phyloP scores from a whole-genome alignment of 495 filamentous ascomycete genomes.

The Polyplosphaeria fusca region DNA sequence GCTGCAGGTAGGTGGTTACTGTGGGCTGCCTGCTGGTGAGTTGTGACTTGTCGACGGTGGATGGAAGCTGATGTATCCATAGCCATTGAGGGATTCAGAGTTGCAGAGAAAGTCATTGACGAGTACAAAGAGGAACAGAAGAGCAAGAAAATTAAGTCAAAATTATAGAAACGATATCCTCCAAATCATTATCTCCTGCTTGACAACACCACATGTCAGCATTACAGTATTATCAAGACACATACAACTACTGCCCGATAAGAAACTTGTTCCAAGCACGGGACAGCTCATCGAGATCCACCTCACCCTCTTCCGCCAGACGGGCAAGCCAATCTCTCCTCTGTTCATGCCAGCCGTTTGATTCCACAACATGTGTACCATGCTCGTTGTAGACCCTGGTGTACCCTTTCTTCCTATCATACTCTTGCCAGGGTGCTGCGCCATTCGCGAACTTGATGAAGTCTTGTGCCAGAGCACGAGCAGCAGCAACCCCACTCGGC shows the following conservation, averaged over 20 bases:
- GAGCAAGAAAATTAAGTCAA: conserved; percentile 1
- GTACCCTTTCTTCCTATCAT: conserved; percentile 12
- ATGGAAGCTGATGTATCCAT: background rate
- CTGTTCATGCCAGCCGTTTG: conserved; percentile 7
- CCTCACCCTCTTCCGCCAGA: conserved; percentile 20
- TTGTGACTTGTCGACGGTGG: background rate
- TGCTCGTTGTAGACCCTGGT: background rate
- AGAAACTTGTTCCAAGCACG: conserved; percentile 20
- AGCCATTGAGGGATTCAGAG: conserved; percentile 47
- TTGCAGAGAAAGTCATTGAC: conserved; percentile 37
- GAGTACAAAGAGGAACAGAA: conserved; percentile 21
- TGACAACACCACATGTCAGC: too few relatives aligned
- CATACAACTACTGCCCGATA: too few relatives aligned
- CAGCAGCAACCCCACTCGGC: conserved; percentile 37
- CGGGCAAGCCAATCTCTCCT: conserved; percentile 25
- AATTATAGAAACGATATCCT: background rate
- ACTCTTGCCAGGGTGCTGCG: conserved; percentile 41
- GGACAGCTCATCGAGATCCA: conserved; percentile 28
- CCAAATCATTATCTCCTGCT: background rate
- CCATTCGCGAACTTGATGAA: conserved; percentile 49
- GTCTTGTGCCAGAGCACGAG: conserved; percentile 43
- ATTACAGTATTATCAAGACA: too few relatives aligned
- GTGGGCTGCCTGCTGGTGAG: conserved; percentile 53
- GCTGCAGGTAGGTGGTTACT: conserved; percentile 53
- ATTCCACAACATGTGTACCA: conserved; percentile 7